phyloP scores from a whole-genome alignment of 225 moss, liverwort and hornwort species.

The Takakia lepidozioides region DNA sequence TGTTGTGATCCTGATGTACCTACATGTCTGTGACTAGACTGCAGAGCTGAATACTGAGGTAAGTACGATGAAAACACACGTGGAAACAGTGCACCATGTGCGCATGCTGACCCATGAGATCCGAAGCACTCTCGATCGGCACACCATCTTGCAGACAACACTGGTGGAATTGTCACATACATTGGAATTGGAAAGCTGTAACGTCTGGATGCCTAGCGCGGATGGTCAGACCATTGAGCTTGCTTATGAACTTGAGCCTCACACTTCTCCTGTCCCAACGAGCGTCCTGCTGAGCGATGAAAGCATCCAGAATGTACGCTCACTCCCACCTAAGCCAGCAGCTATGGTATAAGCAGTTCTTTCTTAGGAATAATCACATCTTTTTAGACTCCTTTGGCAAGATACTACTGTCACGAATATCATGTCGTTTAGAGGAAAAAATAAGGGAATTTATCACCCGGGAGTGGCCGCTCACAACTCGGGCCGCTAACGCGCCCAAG shows the following conservation, averaged over 20 bases:
- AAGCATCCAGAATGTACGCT: conserved; percentile 3
- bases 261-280: conserved; percentile 1
- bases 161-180: conserved; percentile 49
- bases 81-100: conserved; percentile 35
- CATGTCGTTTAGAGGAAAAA: neutral
- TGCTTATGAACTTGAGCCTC: conserved; percentile 26
- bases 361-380: too few species aligned
- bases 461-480: too few species aligned
- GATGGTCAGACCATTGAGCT: conserved; percentile 30
- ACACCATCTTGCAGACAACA: conserved; percentile 48
- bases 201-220: conserved; percentile 49
- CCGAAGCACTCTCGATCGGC: conserved; percentile 44
- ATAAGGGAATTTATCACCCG: too few species aligned
- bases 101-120: conserved; percentile 56
- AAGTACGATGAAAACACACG: conserved; percentile 44
- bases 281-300: neutral
- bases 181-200: conserved; percentile 43
- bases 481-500: too few species aligned
- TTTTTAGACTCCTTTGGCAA: too few species aligned
- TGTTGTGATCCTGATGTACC: too few species aligned
- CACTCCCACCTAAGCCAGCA: neutral
- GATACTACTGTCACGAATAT: too few species aligned
- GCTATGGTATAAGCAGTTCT: neutral
- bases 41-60: conserved; percentile 49
- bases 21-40: conserved; percentile 34